phyloP scores from a whole-genome alignment of 768 basidiomycete genomes.

The Coprinopsis sp. region DNA sequence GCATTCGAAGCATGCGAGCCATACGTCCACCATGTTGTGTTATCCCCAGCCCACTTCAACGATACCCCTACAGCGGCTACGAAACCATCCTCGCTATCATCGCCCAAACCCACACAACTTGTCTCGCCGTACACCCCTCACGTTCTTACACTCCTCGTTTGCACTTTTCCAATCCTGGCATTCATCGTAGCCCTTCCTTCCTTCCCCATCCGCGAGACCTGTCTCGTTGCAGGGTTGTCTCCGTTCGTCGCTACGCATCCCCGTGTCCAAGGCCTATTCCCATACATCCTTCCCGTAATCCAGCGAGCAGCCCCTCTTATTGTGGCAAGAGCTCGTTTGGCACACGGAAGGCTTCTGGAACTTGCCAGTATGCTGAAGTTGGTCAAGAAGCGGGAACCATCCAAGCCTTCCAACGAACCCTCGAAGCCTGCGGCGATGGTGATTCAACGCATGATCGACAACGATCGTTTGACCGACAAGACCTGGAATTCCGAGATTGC shows the following conservation, averaged over 20 bases:
- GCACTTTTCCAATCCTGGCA: conserved; percentile 49
- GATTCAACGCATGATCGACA: conserved; percentile 46
- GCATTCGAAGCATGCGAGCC: conserved; percentile 50
- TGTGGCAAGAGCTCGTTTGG: too few species aligned
- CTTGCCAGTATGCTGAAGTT: too few species aligned
- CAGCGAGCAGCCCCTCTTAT: background rate
- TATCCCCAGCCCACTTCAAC: conserved; percentile 39
- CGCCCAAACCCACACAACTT: conserved; percentile 7
- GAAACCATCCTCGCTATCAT: conserved; percentile 4
- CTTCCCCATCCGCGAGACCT: conserved; percentile 45
- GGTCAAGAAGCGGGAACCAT: too few species aligned
- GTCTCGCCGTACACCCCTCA: conserved; percentile 48
- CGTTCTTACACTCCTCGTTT: conserved; percentile 44
- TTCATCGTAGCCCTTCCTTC: conserved; percentile 39
- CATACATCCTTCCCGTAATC: background rate
- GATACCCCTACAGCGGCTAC: conserved; percentile 11
- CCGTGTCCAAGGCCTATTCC: conserved; percentile 16
- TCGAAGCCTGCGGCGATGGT: conserved; percentile 18
- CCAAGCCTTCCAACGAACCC: conserved; percentile 4
- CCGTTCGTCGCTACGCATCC: conserved; percentile 57
- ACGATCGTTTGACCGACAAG: conserved; percentile 59
- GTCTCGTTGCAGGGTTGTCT: conserved; percentile 43
- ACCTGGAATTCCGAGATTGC: conserved; percentile 63
- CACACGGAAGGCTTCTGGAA: too few species aligned
- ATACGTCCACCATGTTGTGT: conserved; percentile 44